These are phyloP conservation scores for Calonectria henricotiae DNA, from an alignment of 2,329 filamentous ascomycete species.

Conservation along the genomic window DNA sequence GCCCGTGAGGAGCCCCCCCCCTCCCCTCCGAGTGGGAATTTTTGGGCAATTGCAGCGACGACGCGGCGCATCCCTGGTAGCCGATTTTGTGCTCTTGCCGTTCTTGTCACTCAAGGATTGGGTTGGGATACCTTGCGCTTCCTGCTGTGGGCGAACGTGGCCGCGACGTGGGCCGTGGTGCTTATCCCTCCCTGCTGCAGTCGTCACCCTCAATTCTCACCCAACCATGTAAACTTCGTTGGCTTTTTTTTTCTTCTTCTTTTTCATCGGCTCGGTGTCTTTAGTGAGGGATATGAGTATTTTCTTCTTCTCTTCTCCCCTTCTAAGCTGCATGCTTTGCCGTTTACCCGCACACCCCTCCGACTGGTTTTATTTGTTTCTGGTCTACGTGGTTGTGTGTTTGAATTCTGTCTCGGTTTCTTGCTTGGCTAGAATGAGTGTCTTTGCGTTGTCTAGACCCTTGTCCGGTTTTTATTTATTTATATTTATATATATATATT, in stretches of 20 bases:
- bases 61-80: not conserved
- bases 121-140: slow-evolving; percentile 1
- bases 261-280: slow-evolving; percentile 1
- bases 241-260: not conserved
- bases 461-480: not conserved
- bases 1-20: not conserved
- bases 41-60: slow-evolving; percentile 12
- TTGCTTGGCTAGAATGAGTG: slow-evolving; percentile 18
- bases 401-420: slow-evolving; percentile 20
- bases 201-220: slow-evolving; percentile 27
- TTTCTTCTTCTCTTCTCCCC: not conserved
- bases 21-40: not conserved
- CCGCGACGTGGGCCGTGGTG: slow-evolving; percentile 19
- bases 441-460: slow-evolving; percentile 27
- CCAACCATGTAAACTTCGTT: slow-evolving; percentile 12
- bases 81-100: slow-evolving; percentile 4
- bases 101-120: not conserved
- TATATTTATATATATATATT: not conserved
- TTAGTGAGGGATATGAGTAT: not conserved
- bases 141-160: slow-evolving; percentile 14
- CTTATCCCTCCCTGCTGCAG: slow-evolving; percentile 16
- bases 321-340: not conserved
- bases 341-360: not conserved
- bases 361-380: not conserved
- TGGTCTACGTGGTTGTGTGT: slow-evolving; percentile 1